These are phyloP conservation scores for Monilinia laxa DNA, from an alignment of 2,329 filamentous ascomycete species.

Conservation along the genomic window DNA sequence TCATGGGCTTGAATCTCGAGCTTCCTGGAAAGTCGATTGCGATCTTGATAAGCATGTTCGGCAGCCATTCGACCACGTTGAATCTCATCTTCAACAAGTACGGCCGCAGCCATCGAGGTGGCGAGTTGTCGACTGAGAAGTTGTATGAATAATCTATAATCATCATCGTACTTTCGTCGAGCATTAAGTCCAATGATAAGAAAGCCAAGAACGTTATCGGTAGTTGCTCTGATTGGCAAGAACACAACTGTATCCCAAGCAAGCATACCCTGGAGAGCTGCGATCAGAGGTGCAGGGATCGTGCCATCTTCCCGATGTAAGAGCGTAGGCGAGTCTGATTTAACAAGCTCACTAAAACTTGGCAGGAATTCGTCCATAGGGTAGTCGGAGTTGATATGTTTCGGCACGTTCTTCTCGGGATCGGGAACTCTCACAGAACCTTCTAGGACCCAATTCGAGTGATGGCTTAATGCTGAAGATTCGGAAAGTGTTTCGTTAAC, in stretches of 20 bases:
- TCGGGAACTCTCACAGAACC: constrained; percentile 27
- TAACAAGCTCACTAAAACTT: constrained; percentile 5
- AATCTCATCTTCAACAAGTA: constrained; percentile 82
- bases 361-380: constrained; percentile 15
- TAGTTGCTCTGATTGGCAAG: constrained; percentile 46
- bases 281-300: neutral
- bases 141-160: constrained; percentile 76
- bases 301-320: constrained; percentile 7
- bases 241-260: constrained; percentile 11
- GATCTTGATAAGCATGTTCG: constrained; percentile 70
- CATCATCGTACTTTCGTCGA: constrained; percentile 73
- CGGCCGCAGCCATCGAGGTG: constrained; percentile 77
- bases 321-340: constrained; percentile 16
- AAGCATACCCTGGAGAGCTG: constrained; percentile 1
- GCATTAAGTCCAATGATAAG: constrained; percentile 78
- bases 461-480: constrained; percentile 27
- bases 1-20: constrained; percentile 56
- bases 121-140: constrained; percentile 72
- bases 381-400: constrained; percentile 4
- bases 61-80: constrained; percentile 71
- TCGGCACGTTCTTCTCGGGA: constrained; percentile 6
- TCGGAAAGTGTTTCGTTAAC: constrained; percentile 32
- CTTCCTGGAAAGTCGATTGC: constrained; percentile 68
- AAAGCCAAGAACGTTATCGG: constrained; percentile 73
- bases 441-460: constrained; percentile 31